A percentile compares a stretch with the other conserved stretches of the same genome.
Evolutionary conservation across 202 grass and related monocot species (phyloP).

Genomic region (Bolboschoenoplectus hybrid): DNA sequence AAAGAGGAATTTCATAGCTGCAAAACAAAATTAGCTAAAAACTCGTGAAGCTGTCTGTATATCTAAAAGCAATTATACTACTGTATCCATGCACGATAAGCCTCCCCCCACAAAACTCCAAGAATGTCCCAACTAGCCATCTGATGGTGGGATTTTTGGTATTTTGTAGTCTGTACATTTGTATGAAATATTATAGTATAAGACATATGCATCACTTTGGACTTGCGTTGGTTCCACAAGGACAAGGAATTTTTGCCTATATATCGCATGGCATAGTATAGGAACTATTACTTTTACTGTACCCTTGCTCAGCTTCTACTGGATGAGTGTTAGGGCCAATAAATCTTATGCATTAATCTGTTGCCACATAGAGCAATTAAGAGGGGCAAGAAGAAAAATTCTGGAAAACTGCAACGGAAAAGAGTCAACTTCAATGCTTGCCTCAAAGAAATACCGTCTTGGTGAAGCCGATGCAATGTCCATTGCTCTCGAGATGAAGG

Average conservation of each 20-base stretch:
- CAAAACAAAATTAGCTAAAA: background rate
- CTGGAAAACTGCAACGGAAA: conserved; percentile 31
- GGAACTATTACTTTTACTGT: background rate
- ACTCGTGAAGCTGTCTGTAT: background rate
- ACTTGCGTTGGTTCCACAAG: conserved; percentile 23
- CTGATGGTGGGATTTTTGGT: background rate
- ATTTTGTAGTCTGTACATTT: background rate
- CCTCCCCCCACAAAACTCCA: background rate
- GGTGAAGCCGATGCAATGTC: conserved; percentile 89
- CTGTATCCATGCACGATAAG: background rate
- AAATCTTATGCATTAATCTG: conserved; percentile 7
- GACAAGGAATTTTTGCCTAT: conserved; percentile 27
- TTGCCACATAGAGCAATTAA: background rate
- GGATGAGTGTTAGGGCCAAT: background rate
- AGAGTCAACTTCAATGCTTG: conserved; percentile 41
- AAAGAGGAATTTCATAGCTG: background rate
- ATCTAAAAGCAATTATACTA: background rate
- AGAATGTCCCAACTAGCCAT: background rate
- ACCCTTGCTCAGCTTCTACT: background rate
- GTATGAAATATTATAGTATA: background rate
- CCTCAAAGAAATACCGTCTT: conserved; percentile 97
- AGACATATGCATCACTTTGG: background rate
- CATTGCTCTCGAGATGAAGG: conserved; percentile 85
- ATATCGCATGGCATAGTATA: background rate
- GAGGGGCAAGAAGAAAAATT: conserved; percentile 25